Evolutionary conservation across 257 asterid species (phyloP).

Genomic region (Paulownia fortunei): DNA sequence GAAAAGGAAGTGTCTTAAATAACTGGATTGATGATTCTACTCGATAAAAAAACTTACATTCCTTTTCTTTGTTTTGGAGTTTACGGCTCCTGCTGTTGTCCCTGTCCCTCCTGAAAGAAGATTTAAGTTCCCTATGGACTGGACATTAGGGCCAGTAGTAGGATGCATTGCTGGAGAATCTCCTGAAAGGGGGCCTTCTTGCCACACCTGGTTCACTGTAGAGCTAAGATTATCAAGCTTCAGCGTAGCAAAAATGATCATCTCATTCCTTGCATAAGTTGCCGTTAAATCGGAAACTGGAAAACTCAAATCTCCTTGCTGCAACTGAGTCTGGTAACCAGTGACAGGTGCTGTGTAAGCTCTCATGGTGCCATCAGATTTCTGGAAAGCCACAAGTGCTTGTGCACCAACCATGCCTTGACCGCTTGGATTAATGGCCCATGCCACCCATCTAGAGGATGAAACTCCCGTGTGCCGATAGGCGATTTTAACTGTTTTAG

Average conservation of each 20-base stretch:
- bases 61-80: slow-evolving; percentile 39
- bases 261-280: slow-evolving; percentile 54
- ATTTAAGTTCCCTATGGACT: slow-evolving; percentile 58
- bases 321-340: slow-evolving; percentile 58
- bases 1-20: no score
- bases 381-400: slow-evolving; percentile 77
- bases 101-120: slow-evolving; percentile 67
- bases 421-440: slow-evolving; percentile 79
- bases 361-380: slow-evolving; percentile 68
- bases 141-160: slow-evolving; percentile 60
- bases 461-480: slow-evolving; percentile 56
- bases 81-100: slow-evolving; percentile 20
- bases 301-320: slow-evolving; percentile 70
- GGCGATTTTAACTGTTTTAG: slow-evolving; percentile 60
- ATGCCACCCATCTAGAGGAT: slow-evolving; percentile 73
- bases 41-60: slow-evolving; percentile 35
- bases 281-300: slow-evolving; percentile 74
- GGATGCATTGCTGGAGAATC: slow-evolving; percentile 63
- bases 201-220: slow-evolving; percentile 86
- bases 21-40: no score
- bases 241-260: slow-evolving; percentile 66
- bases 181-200: slow-evolving; percentile 80
- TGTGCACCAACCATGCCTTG: slow-evolving; percentile 83
- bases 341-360: slow-evolving; percentile 70
- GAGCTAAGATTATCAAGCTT: slow-evolving; percentile 58